Conservation (phyloP, 176 grass and related monocot genomes). For the Oryza meyeriana region DNA sequence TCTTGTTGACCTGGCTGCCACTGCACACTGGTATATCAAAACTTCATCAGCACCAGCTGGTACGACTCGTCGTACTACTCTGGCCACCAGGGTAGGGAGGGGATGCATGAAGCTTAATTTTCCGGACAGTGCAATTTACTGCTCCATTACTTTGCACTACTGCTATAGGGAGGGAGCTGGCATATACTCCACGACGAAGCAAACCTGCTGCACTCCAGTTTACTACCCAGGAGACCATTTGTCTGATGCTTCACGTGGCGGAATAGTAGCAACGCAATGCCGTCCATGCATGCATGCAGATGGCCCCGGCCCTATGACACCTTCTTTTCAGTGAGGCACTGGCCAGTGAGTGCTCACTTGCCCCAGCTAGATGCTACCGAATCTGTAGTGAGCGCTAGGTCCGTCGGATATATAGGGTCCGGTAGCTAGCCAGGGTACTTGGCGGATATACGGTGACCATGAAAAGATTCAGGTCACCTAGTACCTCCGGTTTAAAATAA, state of each 20-base stretch:
- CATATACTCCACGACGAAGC: neutral
- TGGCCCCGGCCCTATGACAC: slow-evolving; percentile 13
- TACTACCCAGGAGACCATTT: slow-evolving; percentile 32
- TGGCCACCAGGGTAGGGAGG: neutral
- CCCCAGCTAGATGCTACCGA: slow-evolving; percentile 33
- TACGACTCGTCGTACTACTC: neutral
- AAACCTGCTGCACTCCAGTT: slow-evolving; percentile 15
- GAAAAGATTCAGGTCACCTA: neutral
- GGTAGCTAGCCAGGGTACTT: neutral
- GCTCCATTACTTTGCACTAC: neutral
- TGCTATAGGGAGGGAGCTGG: no score
- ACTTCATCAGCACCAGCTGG: neutral
- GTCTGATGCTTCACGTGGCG: slow-evolving; percentile 50
- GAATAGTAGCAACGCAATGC: slow-evolving; percentile 28
- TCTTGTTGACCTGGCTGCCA: neutral
- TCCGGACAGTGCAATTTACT: neutral
- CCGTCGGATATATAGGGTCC: neutral
- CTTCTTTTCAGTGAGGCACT: slow-evolving; percentile 26
- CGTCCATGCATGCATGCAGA: slow-evolving; percentile 6
- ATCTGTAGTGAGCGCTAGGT: neutral
- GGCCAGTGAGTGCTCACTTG: neutral
- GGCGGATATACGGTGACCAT: no score
- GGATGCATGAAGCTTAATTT: neutral
- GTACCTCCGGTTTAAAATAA: no score
- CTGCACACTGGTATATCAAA: neutral